Evolutionary conservation across 2,329 filamentous ascomycete genomes (phyloP), one percentile per base, ranked within the genome.

Genomic region (Pseudophaeomoniella oleicola): DNA sequence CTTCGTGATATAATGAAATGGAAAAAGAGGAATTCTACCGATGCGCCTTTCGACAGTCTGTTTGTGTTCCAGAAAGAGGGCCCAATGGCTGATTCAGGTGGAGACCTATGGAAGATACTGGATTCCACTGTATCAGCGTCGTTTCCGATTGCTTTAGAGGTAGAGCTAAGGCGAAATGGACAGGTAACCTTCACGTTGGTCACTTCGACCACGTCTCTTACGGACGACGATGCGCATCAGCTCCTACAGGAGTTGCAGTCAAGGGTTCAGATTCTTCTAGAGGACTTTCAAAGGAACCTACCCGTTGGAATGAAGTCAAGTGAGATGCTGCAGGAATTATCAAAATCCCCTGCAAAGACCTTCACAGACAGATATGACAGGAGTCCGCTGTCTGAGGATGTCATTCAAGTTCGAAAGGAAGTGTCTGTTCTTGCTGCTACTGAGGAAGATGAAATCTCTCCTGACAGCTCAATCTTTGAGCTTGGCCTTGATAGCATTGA

Each of bases 401-500:
- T 27, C 9, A 27, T 27, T n/a, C 9, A 9, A 0, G 60, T 93
- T 4, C 70, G 72, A 16, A 54, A 63, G 3, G 75, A 81, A 46
- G 67, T 94, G 31, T 71, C 79, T 1, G 48, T 51, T 0, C 59
- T 94, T 4, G 72, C 77, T 1, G 68, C 66, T 0, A 50, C 77
- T 0, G 51, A 69, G 0, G 51, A 57, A 3, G 52, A 64, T 2
- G 57, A 66, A 0, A 60, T 94, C 27, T 53, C 59, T 2, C 69
- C 72, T 36, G 56, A 63, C 4, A 74, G 73, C 0, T 79, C 79
- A 0, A 72, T 94, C 9, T 77, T 92, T 29, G 77, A 88, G 46
- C 67, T 94, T 19, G 87, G 87, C 0, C 67, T 94, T 4, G 88
- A 94, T 60, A 94, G 87, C 49, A 92, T 94, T 39, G 87, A 94